These are phyloP conservation scores for Deuterostichococcus epilithicus DNA, from an alignment of 139 green algal species.

Conservation along the genomic window DNA sequence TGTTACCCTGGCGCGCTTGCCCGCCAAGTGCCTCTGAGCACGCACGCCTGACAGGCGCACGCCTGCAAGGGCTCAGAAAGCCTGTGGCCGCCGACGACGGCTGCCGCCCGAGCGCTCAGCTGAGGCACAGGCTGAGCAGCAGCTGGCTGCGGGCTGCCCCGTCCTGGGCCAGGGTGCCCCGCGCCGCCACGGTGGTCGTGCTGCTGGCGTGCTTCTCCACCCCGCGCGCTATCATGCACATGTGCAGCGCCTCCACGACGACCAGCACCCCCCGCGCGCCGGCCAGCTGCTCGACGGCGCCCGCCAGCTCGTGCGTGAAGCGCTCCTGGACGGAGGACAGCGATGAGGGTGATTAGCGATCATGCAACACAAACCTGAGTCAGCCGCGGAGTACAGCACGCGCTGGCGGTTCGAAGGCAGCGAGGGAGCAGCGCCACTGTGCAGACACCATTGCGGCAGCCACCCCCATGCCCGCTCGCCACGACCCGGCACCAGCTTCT, in stretches of 20 bases:
- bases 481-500: no score
- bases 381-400: no score
- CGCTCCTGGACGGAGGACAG: constrained; percentile 80
- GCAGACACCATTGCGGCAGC: no score
- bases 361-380: not conserved
- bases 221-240: constrained; percentile 96
- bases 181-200: constrained; percentile 62
- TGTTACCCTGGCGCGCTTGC: no score
- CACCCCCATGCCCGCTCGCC: no score
- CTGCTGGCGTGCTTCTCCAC: constrained; percentile 82
- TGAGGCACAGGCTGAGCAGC: constrained; percentile 8
- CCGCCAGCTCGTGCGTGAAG: constrained; percentile 83
- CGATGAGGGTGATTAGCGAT: not conserved
- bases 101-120: no score
- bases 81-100: no score
- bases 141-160: constrained; percentile 18
- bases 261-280: constrained; percentile 64
- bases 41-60: no score
- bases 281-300: constrained; percentile 39
- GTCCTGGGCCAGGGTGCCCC: constrained; percentile 43
- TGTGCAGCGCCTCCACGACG: constrained; percentile 79
- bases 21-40: no score
- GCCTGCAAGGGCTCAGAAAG: no score
- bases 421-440: no score
- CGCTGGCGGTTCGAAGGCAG: no score